Conservation (phyloP, 2,329 filamentous ascomycete genomes). For the Aspergillus calidoustus region DNA sequence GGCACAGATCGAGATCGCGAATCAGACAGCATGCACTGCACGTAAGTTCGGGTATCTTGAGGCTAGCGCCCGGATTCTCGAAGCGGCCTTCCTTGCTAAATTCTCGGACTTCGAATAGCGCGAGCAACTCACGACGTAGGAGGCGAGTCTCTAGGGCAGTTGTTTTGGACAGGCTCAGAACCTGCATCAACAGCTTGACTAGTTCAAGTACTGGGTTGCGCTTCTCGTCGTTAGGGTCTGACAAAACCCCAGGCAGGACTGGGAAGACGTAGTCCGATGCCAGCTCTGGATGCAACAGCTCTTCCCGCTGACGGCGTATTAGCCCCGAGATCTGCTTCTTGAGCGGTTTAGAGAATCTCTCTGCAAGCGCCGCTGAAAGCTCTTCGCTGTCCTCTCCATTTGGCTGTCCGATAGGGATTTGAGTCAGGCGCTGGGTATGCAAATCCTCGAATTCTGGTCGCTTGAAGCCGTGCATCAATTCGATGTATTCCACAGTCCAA, state of each 20-base stretch:
- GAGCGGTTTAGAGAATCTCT: conserved; percentile 82
- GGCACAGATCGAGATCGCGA: conserved; percentile 88
- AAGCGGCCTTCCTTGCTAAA: conserved; percentile 90
- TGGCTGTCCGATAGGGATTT: conserved; percentile 63
- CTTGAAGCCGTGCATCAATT: conserved; percentile 90
- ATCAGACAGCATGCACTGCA: conserved; percentile 91
- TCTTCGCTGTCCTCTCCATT: conserved; percentile 65
- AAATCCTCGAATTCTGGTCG: conserved; percentile 66
- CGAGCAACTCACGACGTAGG: conserved; percentile 84
- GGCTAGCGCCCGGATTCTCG: conserved; percentile 76
- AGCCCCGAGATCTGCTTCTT: conserved; percentile 85
- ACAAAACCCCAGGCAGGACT: conserved; percentile 60
- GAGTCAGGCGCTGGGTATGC: conserved; percentile 63
- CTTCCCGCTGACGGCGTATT: conserved; percentile 83
- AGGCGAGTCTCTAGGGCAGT: conserved; percentile 86
- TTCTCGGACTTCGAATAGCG: conserved; percentile 91
- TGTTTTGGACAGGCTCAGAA: conserved; percentile 86
- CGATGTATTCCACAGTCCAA: conserved; percentile 93
- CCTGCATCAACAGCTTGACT: conserved; percentile 90
- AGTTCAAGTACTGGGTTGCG: conserved; percentile 84
- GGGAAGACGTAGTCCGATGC: conserved; percentile 88
- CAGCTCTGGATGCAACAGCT: conserved; percentile 86
- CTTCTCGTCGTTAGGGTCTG: conserved; percentile 58
- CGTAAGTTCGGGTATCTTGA: conserved; percentile 75
- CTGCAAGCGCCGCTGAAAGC: conserved; percentile 71